A percentile compares a stretch with the other conserved stretches of the same genome.
phyloP scores from a whole-genome alignment of 2,329 filamentous ascomycete species.

The Beauveria bassiana region DNA sequence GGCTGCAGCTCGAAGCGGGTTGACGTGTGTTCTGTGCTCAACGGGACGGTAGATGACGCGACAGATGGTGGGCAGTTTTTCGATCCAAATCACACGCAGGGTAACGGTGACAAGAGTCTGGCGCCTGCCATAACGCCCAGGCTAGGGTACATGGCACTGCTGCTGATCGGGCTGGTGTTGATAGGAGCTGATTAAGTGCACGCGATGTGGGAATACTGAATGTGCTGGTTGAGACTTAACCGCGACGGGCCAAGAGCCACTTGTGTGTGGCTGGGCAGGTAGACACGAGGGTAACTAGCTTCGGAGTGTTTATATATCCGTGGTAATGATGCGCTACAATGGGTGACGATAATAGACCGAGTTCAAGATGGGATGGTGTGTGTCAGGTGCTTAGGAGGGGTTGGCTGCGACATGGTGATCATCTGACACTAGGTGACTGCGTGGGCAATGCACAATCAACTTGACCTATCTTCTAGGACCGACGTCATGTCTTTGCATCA shows the following conservation, averaged over 20 bases:
- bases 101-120: slow-evolving; percentile 1
- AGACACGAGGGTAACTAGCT: slow-evolving; percentile 3
- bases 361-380: background rate
- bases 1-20: background rate
- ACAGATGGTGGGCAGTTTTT: slow-evolving; percentile 7
- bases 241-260: background rate
- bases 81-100: slow-evolving; percentile 7
- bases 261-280: background rate
- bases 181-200: slow-evolving; percentile 5
- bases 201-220: background rate
- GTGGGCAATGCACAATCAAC: background rate
- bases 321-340: background rate
- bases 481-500: background rate
- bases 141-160: background rate
- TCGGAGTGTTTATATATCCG: background rate
- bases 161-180: background rate
- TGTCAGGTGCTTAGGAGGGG: background rate
- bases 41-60: slow-evolving; percentile 4
- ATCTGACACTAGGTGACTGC: slow-evolving; percentile 7
- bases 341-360: background rate
- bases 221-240: background rate
- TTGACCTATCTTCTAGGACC: background rate
- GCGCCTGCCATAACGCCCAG: background rate
- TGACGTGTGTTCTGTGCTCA: slow-evolving; percentile 8
- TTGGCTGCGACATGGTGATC: slow-evolving; percentile 5